Evolutionary conservation across 75 land plant genomes (phyloP), one percentile per base, ranked within the genome.

Genomic region (Azolla pinnata): DNA sequence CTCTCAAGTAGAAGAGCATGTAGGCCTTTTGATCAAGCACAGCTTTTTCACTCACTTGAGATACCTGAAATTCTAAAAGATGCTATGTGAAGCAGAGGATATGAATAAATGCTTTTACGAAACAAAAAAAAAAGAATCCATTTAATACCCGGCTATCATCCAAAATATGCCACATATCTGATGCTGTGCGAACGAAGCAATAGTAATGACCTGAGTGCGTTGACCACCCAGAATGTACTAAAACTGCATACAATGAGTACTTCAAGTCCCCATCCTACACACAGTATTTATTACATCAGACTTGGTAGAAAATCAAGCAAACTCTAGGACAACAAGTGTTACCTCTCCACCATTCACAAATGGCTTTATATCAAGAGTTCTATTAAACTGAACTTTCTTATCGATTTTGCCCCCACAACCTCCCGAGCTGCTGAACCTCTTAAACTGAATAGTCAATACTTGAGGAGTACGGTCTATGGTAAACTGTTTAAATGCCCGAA

Each of bases 21-120:
- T 91, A 91, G 0, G 97, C 97, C 65, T 91, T 80, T 68, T 88
- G 89, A 4, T 77, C 74, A n/a, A 87, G 53, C 17, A 88, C 93
- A 42, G 64, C 64, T 54, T 57, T 76, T 63, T 91, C 95, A 70
- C 80, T 80, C 29, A 88, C 86, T 72, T 75, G 86, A 45, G 33
- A 29, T 45, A 91, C 97, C 97, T 91, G 81, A 31, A 56, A 24
- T 17, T 0, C 18, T 20, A 2, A 8, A 14, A 64, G 28, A 14
- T 19, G 29, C 35, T 34, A 40, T 44, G 23, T 38, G 45, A 4
- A 17, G 2, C 4, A 3, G 21, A 4, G 49, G 23, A 46, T 46
- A 18, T 3, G 49, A 18, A 46, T 23, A 46, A 23, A 14, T 46
- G 21, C 4, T 4, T 18, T 46, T 46, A 14, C 2, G 12, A 2